Conservation (phyloP, 2,329 filamentous ascomycete species). For the Penicillium thymicola region DNA sequence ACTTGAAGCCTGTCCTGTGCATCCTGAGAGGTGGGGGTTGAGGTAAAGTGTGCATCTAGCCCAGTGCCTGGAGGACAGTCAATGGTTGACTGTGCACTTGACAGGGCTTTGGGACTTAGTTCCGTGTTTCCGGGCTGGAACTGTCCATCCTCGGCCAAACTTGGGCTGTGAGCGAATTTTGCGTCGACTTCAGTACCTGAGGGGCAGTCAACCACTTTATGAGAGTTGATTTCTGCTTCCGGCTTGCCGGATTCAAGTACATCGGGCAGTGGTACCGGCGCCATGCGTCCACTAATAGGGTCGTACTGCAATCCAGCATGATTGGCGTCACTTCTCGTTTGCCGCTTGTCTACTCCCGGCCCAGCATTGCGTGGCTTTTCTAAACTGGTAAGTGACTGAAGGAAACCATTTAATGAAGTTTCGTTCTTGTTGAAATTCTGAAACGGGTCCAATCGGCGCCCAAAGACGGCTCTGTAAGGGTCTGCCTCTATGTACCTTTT, state of each 20-base stretch:
- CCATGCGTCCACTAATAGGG: constrained; percentile 43
- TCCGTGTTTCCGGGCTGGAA: constrained; percentile 3
- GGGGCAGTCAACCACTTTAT: background rate
- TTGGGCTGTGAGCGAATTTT: constrained; percentile 6
- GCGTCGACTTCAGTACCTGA: constrained; percentile 12
- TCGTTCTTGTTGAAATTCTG: constrained; percentile 19
- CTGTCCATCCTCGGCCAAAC: constrained; percentile 6
- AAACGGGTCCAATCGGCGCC: constrained; percentile 31
- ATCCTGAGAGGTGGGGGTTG: background rate
- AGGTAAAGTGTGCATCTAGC: constrained; percentile 2
- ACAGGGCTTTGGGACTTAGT: background rate
- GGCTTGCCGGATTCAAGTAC: background rate
- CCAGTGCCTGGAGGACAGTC: constrained; percentile 12
- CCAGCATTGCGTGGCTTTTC: constrained; percentile 6
- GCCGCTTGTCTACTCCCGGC: constrained; percentile 2
- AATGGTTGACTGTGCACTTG: background rate
- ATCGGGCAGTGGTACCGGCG: constrained; percentile 17
- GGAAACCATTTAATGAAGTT: constrained; percentile 30
- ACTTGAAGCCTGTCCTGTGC: background rate
- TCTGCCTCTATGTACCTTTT: constrained; percentile 37
- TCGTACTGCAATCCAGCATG: constrained; percentile 35
- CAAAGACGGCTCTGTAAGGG: constrained; percentile 43
- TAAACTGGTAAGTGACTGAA: constrained; percentile 25
- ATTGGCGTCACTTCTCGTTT: background rate
- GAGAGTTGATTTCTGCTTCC: background rate